phyloP scores from a whole-genome alignment of 1,139 yeast genomes.

The Scheffersomyces illinoinensis region DNA sequence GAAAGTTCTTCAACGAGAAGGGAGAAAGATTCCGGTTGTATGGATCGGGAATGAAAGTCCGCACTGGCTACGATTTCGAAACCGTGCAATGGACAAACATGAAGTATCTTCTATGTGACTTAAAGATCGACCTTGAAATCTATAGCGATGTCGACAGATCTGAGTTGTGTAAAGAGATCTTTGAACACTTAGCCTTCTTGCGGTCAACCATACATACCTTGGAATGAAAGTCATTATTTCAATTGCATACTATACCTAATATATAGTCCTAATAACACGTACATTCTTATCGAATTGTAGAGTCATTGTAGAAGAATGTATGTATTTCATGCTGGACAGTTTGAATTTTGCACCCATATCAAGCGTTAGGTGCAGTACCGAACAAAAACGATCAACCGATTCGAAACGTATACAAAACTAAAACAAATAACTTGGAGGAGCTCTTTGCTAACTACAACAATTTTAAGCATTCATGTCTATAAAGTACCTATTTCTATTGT shows the following conservation, averaged over 20 bases:
- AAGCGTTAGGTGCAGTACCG: neutral
- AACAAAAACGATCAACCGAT: neutral
- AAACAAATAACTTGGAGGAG: neutral
- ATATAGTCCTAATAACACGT: neutral
- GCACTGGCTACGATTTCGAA: constrained; percentile 62
- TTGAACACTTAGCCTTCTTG: constrained; percentile 45
- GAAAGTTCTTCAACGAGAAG: constrained; percentile 42
- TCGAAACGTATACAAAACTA: neutral
- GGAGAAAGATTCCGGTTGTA: constrained; percentile 52
- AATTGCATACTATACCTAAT: neutral
- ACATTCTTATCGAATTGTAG: neutral
- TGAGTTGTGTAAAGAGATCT: constrained; percentile 51
- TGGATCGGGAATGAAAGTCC: constrained; percentile 53
- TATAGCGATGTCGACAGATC: constrained; percentile 46
- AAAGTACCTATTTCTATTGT: constrained; percentile 74
- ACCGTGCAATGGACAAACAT: constrained; percentile 60
- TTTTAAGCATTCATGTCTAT: constrained; percentile 53
- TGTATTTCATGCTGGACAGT: neutral
- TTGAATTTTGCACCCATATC: neutral
- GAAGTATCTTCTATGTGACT: constrained; percentile 58
- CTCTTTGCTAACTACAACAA: neutral
- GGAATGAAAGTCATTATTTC: constrained; percentile 9
- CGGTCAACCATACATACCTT: constrained; percentile 26
- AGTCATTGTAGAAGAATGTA: neutral
- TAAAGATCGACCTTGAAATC: constrained; percentile 43